phyloP scores from a whole-genome alignment of 768 basidiomycete genomes.

The Brasilioporus rufonigricans region DNA sequence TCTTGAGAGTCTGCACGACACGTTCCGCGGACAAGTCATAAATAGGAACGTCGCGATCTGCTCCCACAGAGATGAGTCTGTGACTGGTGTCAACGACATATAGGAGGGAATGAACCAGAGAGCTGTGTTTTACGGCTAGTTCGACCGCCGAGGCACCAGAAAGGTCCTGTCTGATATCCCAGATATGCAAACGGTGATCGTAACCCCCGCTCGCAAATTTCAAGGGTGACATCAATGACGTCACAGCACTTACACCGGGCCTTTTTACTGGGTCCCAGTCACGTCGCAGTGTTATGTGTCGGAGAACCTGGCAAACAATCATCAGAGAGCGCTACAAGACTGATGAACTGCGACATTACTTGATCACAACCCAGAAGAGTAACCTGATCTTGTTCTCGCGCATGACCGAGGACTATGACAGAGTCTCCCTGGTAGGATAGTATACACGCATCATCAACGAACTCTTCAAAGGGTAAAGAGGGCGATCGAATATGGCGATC shows the following conservation, averaged over 20 bases:
- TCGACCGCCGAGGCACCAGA: constrained; percentile 30
- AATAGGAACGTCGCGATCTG: constrained; percentile 44
- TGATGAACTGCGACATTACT: constrained; percentile 18
- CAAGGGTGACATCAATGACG: constrained; percentile 39
- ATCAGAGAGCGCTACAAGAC: constrained; percentile 2
- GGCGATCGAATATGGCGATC: constrained; percentile 20
- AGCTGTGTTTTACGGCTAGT: constrained; percentile 42
- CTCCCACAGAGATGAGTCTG: constrained; percentile 47
- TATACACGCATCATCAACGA: constrained; percentile 44
- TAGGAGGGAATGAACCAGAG: constrained; percentile 43
- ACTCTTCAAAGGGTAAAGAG: constrained; percentile 25
- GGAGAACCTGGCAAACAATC: constrained; percentile 4
- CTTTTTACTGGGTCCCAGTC: constrained; percentile 37
- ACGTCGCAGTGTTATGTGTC: constrained; percentile 17
- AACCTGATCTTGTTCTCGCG: constrained; percentile 36
- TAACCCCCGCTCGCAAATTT: constrained; percentile 50
- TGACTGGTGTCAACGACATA: constrained; percentile 43
- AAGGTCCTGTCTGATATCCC: constrained; percentile 39
- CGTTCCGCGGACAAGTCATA: constrained; percentile 49
- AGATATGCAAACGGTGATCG: constrained; percentile 47
- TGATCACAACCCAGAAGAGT: constrained; percentile 21
- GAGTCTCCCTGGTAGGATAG: constrained; percentile 25
- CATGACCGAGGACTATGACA: constrained; percentile 38
- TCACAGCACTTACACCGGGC: constrained; percentile 42
- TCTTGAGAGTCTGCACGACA: constrained; percentile 38